Evolutionary conservation across 2,329 filamentous ascomycete genomes (phyloP), one percentile per base, ranked within the genome.

Genomic region (Tolypocladium tropicale): DNA sequence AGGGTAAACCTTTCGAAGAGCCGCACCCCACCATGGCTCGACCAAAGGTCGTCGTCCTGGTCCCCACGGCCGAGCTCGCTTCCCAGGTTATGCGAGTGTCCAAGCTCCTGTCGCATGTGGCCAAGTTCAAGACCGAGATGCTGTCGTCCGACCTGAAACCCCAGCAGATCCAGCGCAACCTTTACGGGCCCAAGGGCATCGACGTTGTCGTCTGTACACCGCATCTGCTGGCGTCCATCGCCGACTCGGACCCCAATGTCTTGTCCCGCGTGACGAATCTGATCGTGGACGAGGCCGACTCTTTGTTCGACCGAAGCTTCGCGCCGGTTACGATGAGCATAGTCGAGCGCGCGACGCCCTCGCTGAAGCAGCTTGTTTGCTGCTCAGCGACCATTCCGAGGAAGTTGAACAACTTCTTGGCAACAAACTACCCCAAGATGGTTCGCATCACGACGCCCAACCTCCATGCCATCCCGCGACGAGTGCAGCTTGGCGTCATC

Each of bases 341-440:
- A 62, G 81, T 99, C 60, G 89, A 95, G 65, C 87, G 88, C 57
- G 83, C 87, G 1, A 80, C 84, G 7, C 90, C 93, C 0, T 94
- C 90, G 0, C 74, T 97, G 51, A 83, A 90, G 66, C 89, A 96
- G 68, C 79, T 99, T 28, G 80, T 99, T 51, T 83, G 97, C 61
- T 99, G 94, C 76, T 97, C 93, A 4, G 94, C 94, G 53, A 99
- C 94, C 6, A 97, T 99, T 59, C 94, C 95, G 2, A 84, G 87
- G 61, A 89, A 89, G 63, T 81, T 99, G 21, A 94, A 99, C 74
- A 86, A 82, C 61, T 90, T 88, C 69, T 80, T 99, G n/a, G 82
- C 83, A 54, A 82, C 84, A 59, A 85, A 86, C 60, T 96, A 92
- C 70, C 93, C 94, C 0, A 79, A 89, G 63, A 90, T 95, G 74